Conservation (phyloP, 192 early-diverging fungal species). For the Cladochytrium replicatum region DNA sequence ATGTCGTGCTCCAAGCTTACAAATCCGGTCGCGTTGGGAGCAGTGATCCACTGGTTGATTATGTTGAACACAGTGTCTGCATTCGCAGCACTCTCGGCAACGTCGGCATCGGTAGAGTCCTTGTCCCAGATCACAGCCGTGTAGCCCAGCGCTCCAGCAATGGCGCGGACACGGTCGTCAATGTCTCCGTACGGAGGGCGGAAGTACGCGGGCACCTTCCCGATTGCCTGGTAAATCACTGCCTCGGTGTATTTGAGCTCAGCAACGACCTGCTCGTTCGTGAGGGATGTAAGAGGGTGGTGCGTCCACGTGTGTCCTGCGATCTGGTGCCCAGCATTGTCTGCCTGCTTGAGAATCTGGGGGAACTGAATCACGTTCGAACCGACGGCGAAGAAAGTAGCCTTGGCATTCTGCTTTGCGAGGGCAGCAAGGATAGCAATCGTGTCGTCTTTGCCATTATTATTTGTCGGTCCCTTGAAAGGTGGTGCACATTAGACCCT, state of each 20-base stretch:
- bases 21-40: constrained; percentile 27
- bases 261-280: constrained; percentile 48
- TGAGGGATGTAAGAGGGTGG: constrained; percentile 35
- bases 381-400: not conserved
- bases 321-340: constrained; percentile 31
- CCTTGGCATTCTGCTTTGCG: too few relatives aligned
- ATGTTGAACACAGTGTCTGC: constrained; percentile 9
- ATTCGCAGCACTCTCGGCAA: not conserved
- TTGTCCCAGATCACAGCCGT: constrained; percentile 25
- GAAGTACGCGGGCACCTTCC: constrained; percentile 35
- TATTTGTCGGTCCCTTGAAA: too few relatives aligned
- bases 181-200: constrained; percentile 66
- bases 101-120: constrained; percentile 20
- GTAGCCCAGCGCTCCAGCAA: constrained; percentile 47
- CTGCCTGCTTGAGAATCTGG: constrained; percentile 3
- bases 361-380: not conserved
- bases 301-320: constrained; percentile 46
- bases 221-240: constrained; percentile 28
- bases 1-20: constrained; percentile 35
- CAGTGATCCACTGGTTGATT: constrained; percentile 1
- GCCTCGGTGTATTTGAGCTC: constrained; percentile 59
- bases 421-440: too few relatives aligned
- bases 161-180: constrained; percentile 60
- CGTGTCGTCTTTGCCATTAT: too few relatives aligned
- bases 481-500: too few relatives aligned